Evolutionary conservation across 352 stramenopile species (phyloP), one percentile per base, ranked within the genome.

Genomic region (Phytopythium montanum): DNA sequence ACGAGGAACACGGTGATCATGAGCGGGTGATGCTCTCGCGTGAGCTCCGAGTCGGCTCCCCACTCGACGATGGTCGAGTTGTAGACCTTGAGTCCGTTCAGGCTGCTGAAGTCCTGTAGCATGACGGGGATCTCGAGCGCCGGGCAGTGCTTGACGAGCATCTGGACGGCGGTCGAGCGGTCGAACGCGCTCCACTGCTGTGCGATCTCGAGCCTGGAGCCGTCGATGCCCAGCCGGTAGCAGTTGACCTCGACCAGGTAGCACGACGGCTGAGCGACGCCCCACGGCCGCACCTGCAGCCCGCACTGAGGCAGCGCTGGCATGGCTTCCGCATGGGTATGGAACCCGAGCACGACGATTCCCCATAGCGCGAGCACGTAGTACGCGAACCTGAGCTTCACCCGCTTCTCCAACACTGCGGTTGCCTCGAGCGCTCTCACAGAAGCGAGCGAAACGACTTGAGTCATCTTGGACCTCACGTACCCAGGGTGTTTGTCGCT

Each of bases 21-120:
- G 9, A 25, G n/a, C 2, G 66, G 60, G 38, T 79, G 68, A 25
- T 63, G 52, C 13, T 41, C 36, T 12, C 66, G 57, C 9, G 49
- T 66, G 16, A 79, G 33, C 19, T 63, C 73, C 12, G 65, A 68
- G 7, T 72, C 56, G 0, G 23, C 39, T 0, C 23, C 31, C 74
- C 74, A 83, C 3, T 66, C 52, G 1, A 29, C 10, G 31, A 83
- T 57, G 5, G 68, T 76, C 19, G 63, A 63, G 21, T 83, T 83
- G 62, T 79, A 79, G 3, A 76, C 49, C 58, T 80, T 75, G 44
- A 80, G 42, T 1, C 58, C 70, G 12, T 59, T 62, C 5, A 83
- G 60, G 14, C 49, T 56, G 4, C 13, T 36, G 31, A 80, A 80
- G 2, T 60, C 19, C 8, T 50, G 44, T 28, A 83, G 50, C n/a